phyloP scores from a whole-genome alignment of 345 rosid species.

The Excoecaria cochinchinensis region DNA sequence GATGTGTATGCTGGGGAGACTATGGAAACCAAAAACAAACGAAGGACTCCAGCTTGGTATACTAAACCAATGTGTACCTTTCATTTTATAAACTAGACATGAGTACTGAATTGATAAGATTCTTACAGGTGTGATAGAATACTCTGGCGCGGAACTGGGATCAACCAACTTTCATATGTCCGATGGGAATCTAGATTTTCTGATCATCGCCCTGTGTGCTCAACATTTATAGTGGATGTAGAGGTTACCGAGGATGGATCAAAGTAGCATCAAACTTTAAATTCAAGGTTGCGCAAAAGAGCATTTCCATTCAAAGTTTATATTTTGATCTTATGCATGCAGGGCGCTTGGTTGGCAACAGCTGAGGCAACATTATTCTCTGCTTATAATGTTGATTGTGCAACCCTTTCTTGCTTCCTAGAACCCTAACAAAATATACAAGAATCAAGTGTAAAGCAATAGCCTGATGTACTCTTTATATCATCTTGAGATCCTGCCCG shows the following conservation, averaged over 20 bases:
- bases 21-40: conserved; percentile 55
- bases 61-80: neutral
- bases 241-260: conserved; percentile 40
- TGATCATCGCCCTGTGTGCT: conserved; percentile 85
- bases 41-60: conserved; percentile 99
- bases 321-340: no score
- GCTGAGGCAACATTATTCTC: no score
- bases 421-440: no score
- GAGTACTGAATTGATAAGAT: neutral
- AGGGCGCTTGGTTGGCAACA: no score
- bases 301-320: no score
- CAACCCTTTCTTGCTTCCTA: no score
- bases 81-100: no score
- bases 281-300: no score
- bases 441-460: no score
- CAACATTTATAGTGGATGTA: conserved; percentile 58
- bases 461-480: no score
- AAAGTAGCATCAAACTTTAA: neutral
- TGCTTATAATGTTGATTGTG: no score
- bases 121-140: conserved; percentile 83
- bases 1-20: conserved; percentile 79
- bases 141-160: conserved; percentile 80
- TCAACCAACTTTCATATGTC: conserved; percentile 51
- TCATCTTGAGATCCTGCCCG: no score
- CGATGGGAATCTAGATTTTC: conserved; percentile 77